Base-by-base conservation (phyloP, 2,329 filamentous ascomycete genomes). In the Neocatenulostroma microsporum region DNA sequence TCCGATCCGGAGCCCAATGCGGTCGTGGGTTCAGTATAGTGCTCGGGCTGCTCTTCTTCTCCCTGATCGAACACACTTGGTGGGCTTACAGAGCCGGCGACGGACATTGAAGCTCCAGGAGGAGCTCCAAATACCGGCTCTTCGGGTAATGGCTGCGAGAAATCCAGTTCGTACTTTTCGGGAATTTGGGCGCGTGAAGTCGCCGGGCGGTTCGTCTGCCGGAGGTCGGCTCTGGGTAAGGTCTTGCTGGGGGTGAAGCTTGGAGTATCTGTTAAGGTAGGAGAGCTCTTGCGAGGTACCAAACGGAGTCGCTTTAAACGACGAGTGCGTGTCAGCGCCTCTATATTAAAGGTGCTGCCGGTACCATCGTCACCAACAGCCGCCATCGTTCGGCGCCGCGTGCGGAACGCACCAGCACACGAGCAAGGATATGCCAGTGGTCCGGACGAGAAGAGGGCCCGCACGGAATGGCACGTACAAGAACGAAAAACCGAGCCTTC, bases 1-100 rank as follows among this genome's bases (percentile, higher is more conserved):
- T 57, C 55, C 18, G 38, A 34, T 11, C 40, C 38, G 26, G 39
- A 43, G 15, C 41, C 45, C 15, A 42, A 36, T 14, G 37, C 42
- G 20, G 52, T 51, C 12, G 54, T 55, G n/a, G 50, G 40, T 21
- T 51, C 45, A 9, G 51, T 54, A 30, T 45, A 40, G 18, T 49
- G 40, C 14, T 45, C 43, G 12, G 26, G 21, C 21, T 26, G 34
- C 23, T 44, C 40, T 15, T 42, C 31, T 5, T 31, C 21, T 3
- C 13, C 4, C 34, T 30, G 14, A 41, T 54, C 48, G 37, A 56
- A 56, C 5, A 58, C 44, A 38, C 51, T 54, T 31, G 50, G 43
- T 13, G 46, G 45, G 11, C 34, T 42, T 17, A 42, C 44, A 3
- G 50, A 47, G 30, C 47, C 40, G 29, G 27, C 20, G 5, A 36